These are phyloP conservation scores for Taphrina deformans DNA, from an alignment of 1,139 yeast species.

Conservation along the genomic window DNA sequence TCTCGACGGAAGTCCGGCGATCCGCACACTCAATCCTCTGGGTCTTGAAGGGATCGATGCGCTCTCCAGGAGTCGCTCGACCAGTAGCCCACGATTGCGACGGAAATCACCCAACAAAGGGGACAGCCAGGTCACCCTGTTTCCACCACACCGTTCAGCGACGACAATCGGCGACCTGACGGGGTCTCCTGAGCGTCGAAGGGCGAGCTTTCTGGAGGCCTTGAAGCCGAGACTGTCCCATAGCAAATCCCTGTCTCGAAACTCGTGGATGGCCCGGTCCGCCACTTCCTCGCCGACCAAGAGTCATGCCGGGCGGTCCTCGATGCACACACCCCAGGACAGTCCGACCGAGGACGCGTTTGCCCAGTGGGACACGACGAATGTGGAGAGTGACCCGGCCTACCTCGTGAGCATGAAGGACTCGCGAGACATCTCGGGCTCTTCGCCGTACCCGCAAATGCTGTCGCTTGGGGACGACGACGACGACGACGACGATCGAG, in stretches of 20 bases:
- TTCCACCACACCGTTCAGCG: background rate
- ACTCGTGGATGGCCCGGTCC: constrained; percentile 11
- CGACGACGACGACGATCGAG: background rate
- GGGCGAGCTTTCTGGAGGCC: constrained; percentile 15
- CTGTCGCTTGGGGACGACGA: background rate
- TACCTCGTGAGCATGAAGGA: constrained; percentile 25
- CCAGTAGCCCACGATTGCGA: background rate
- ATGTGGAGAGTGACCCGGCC: constrained; percentile 21
- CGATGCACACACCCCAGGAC: background rate
- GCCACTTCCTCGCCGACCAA: background rate
- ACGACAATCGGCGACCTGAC: background rate
- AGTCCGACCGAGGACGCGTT: constrained; percentile 17
- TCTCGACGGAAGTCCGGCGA: background rate
- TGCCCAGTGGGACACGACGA: constrained; percentile 28
- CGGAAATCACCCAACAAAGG: background rate
- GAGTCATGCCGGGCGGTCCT: background rate
- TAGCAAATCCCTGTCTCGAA: background rate
- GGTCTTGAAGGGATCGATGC: constrained; percentile 2
- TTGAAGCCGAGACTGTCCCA: constrained; percentile 17
- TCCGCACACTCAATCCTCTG: background rate
- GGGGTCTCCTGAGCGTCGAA: constrained; percentile 8
- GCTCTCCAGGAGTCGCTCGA: background rate
- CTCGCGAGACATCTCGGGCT: constrained; percentile 27
- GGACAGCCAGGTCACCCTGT: background rate
- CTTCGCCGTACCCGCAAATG: background rate